A percentile compares a stretch with the other conserved stretches of the same genome.
Conservation (phyloP, 2,329 filamentous ascomycete genomes). For the Thelonectria discophora region DNA sequence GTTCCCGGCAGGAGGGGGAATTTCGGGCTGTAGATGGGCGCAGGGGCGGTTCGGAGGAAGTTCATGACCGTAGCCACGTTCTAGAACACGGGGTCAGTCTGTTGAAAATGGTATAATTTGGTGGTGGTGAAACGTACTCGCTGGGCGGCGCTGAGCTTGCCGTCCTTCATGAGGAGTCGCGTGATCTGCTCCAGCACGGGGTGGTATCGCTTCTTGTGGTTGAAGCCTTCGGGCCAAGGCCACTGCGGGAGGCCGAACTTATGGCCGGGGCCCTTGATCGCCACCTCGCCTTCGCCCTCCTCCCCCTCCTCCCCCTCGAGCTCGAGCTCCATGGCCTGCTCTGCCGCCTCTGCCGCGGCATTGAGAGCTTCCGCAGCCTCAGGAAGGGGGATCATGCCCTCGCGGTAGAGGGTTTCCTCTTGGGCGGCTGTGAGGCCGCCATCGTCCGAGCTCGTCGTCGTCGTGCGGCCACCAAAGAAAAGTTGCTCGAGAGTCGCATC, state of each 20-base stretch:
- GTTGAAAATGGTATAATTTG: background rate
- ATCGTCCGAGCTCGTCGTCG: constrained; percentile 43
- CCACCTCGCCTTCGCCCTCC: constrained; percentile 4
- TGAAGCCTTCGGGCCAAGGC: constrained; percentile 69
- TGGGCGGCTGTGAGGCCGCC: constrained; percentile 54
- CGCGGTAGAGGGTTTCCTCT: constrained; percentile 54
- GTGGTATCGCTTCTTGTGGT: constrained; percentile 84
- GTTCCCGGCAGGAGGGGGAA: constrained; percentile 78
- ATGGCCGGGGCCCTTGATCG: constrained; percentile 62
- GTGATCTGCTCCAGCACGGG: constrained; percentile 87
- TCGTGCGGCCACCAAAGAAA: constrained; percentile 48
- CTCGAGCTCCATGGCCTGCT: constrained; percentile 28
- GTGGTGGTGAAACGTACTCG: constrained; percentile 64
- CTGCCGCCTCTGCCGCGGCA: constrained; percentile 35
- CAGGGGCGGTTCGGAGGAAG: constrained; percentile 82
- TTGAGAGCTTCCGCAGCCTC: constrained; percentile 45
- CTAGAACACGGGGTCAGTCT: constrained; percentile 56
- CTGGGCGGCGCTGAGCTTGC: constrained; percentile 90
- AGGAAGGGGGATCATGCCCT: constrained; percentile 52
- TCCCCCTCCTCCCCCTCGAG: constrained; percentile 28
- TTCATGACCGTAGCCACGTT: constrained; percentile 87
- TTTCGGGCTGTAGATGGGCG: constrained; percentile 77
- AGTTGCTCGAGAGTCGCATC: constrained; percentile 50
- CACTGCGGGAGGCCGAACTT: constrained; percentile 80
- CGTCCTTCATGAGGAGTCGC: constrained; percentile 89